Evolutionary conservation across 768 basidiomycete species (phyloP).

Genomic region (Calocera cornea): DNA sequence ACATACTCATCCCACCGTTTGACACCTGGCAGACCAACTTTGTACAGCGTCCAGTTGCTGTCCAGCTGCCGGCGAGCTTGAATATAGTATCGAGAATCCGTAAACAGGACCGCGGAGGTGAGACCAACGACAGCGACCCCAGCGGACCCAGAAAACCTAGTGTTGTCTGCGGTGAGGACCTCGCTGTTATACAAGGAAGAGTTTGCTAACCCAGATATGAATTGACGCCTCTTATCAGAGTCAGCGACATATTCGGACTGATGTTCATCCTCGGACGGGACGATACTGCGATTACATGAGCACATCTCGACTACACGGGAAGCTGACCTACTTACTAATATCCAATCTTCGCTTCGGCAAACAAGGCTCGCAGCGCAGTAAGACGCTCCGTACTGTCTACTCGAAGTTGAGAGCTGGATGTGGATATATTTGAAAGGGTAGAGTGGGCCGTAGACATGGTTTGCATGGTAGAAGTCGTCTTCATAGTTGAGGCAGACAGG

Average conservation of each 20-base stretch:
- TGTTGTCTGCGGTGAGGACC: slow-evolving; percentile 31
- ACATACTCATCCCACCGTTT: slow-evolving; percentile 75
- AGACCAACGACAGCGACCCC: slow-evolving; percentile 59
- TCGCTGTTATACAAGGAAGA: background rate
- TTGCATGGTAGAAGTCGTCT: background rate
- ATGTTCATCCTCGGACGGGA: slow-evolving; percentile 73
- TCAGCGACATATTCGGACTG: slow-evolving; percentile 67
- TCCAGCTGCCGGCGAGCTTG: slow-evolving; percentile 63
- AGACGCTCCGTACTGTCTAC: background rate
- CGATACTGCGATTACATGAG: slow-evolving; percentile 34
- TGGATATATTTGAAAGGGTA: background rate
- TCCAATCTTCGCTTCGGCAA: background rate
- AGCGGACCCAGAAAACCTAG: slow-evolving; percentile 53
- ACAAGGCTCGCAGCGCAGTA: background rate
- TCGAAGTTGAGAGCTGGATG: background rate
- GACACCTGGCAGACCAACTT: slow-evolving; percentile 40
- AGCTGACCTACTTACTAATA: background rate
- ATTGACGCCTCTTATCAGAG: slow-evolving; percentile 65
- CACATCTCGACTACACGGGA: background rate
- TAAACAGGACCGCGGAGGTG: slow-evolving; percentile 55
- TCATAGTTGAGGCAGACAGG: background rate
- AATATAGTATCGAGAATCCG: slow-evolving; percentile 72
- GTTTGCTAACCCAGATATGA: slow-evolving; percentile 54
- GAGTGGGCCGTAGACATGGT: background rate
- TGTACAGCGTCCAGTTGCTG: slow-evolving; percentile 55